phyloP scores from a whole-genome alignment of 1,284 basidiomycete genomes.

The Ceratobasidium sp. region DNA sequence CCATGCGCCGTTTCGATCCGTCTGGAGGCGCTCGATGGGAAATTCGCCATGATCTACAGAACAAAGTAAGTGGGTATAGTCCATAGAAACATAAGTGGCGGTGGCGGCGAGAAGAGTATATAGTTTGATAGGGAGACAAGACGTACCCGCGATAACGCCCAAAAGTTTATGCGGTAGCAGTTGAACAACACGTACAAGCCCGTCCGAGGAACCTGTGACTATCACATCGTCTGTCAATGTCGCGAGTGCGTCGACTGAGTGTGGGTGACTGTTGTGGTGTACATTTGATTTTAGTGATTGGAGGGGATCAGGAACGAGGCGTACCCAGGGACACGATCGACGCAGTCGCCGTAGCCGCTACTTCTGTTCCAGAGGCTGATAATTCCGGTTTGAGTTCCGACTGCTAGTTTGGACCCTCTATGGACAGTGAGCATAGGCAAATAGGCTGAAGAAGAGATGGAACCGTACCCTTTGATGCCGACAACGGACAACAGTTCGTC shows the following conservation, averaged over 20 bases:
- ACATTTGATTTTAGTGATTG: too few species aligned
- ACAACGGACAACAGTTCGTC: constrained; percentile 90
- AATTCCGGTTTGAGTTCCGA: constrained; percentile 92
- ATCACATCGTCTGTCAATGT: constrained; percentile 63
- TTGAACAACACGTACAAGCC: constrained; percentile 87
- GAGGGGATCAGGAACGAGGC: constrained; percentile 41
- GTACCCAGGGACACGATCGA: constrained; percentile 89
- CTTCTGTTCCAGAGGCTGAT: constrained; percentile 88
- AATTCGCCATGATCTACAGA: constrained; percentile 85
- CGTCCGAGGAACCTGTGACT: constrained; percentile 93
- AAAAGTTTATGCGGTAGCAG: constrained; percentile 89
- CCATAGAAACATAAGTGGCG: constrained; percentile 66
- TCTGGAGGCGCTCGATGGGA: constrained; percentile 81
- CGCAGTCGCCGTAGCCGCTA: constrained; percentile 89
- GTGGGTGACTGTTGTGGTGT: constrained; percentile 69
- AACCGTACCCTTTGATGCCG: constrained; percentile 75
- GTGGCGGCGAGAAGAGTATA: too few species aligned
- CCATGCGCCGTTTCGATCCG: constrained; percentile 70
- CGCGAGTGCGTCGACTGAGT: constrained; percentile 83
- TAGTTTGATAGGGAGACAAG: constrained; percentile 90
- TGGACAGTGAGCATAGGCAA: constrained; percentile 1
- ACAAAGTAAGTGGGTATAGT: neutral
- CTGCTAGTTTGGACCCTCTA: constrained; percentile 80
- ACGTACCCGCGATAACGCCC: constrained; percentile 90
- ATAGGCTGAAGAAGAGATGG: constrained; percentile 7